Evolutionary conservation across 305 asterid genomes (phyloP), one percentile per base, ranked within the genome.

Genomic region (Fraxinus sp.): DNA sequence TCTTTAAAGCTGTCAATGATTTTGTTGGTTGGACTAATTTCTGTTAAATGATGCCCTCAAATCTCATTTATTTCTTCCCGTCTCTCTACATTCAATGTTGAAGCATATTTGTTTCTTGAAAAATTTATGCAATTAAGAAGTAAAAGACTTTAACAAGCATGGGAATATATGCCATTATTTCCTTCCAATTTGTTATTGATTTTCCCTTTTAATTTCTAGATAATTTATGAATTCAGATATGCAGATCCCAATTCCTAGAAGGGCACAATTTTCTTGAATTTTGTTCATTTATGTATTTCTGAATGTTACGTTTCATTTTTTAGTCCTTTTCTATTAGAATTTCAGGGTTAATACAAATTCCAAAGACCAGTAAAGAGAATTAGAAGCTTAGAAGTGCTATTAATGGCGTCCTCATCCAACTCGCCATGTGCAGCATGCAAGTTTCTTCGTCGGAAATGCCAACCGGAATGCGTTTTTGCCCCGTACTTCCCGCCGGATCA

Each of bases 361-460:
- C 72, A 64, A 20, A 66, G 30, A 62, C 26, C 13, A 62, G 28
- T 2, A 24, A 24, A 10, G n/a, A 26, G 35, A 9, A 66, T 11
- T 43, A 10, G 35, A 24, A 66, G 13, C 74, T 22, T 6, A 20
- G 3, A 39, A 30, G 11, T 7, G 0, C 18, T 39, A 36, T 2
- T 24, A 2, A 89, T 90, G 92, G 89, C 97, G 14, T 91, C 94
- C 0, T 90, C 96, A 7, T 89, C 97, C 7, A 92, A 90, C 73
- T 91, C 95, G 0, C 97, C 97, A 0, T 93, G 97, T 79, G 97
- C 97, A 0, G 97, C 96, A 18, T 93, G 97, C 88, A 93, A 93
- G 81, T 92, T 93, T 85, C 95, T 93, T 49, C 93, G 96, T 5
- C 92, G 97, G 0, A 93, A 91, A 41, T 93, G 97, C 87, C 92